Base-by-base conservation (phyloP, 1,139 yeast species). In the Candida tetrigidarum region DNA sequence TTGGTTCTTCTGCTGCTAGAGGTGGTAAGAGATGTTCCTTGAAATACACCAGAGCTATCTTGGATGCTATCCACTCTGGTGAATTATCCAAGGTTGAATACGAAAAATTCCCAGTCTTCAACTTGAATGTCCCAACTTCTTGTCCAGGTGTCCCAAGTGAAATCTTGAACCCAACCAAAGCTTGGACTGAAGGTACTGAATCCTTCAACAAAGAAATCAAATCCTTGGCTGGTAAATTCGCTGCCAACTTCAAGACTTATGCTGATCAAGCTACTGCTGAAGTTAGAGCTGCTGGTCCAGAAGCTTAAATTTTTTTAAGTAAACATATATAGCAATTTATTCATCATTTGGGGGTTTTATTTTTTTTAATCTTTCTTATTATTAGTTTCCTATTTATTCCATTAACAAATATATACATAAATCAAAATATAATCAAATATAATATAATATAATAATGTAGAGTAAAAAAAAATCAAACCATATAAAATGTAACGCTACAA, bases 1-100 rank as follows among this genome's bases (percentile, higher is more conserved):
- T 92, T 57, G 99, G 99, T 56, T 83, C 93, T 57, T 86, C 96
- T 53, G 96, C 88, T 57, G 78, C 90, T 51, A 81, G 84, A 67
- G 98, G 98, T 59, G 99, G 98, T 65, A 86, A 88, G 79, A 87
- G 99, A 78, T 93, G 98, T 76, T 95, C 98, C 48, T 83, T 93
- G 71, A 93, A 93, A 73, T 92, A 91, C 83, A 93, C 99, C 52
- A 87, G 99, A 77, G 96, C 97, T 51, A 92, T 93, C 54, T 80
- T 93, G 65, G 97, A 93, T 67, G 84, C 97, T 43, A 92, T 93
- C 62, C 98, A 93, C 76, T 82, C 91, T 54, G 99, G 98, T 54
- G 85, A 86, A 60, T 81, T 93, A 60, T 82, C 81, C 55, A 74
- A 88, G 61, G 93, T 77, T 53, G 88, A 86, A 63, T 92, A 77